phyloP scores from a whole-genome alignment of 1,284 basidiomycete genomes.

The Apiotrichum porosum region DNA sequence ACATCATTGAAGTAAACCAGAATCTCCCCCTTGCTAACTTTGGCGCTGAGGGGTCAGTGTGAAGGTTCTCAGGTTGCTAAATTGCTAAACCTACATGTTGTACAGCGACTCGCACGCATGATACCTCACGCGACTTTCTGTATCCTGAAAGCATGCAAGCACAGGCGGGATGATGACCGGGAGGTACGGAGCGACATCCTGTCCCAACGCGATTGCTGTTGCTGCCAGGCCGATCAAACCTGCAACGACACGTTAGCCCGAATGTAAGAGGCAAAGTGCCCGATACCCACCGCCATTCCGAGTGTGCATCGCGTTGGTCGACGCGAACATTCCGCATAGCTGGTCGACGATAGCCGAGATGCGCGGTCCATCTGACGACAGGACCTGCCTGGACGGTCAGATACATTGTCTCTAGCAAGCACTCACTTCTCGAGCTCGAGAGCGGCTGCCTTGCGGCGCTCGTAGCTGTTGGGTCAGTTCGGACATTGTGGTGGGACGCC shows the following conservation, averaged over 20 bases:
- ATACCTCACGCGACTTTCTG: conserved; percentile 83
- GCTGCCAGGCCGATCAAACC: conserved; percentile 88
- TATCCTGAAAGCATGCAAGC: conserved; percentile 88
- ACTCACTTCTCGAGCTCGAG: conserved; percentile 88
- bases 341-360: conserved; percentile 90
- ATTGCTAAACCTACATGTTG: conserved; percentile 62
- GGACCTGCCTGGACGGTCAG: conserved; percentile 60
- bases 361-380: conserved; percentile 72
- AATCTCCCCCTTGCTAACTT: conserved; percentile 96
- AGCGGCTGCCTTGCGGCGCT: conserved; percentile 92
- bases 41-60: conserved; percentile 53
- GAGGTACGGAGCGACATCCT: conserved; percentile 89
- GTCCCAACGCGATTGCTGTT: conserved; percentile 89
- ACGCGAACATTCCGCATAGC: conserved; percentile 85
- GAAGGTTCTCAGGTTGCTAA: neutral
- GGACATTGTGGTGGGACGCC: neutral
- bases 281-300: conserved; percentile 70
- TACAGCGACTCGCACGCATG: conserved; percentile 91
- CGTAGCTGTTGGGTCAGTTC: conserved; percentile 55
- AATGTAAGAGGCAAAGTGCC: neutral
- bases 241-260: conserved; percentile 4
- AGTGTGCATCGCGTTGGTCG: conserved; percentile 76
- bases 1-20: conserved; percentile 97
- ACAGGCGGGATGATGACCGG: conserved; percentile 86
- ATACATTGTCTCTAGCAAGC: neutral